These are phyloP conservation scores for Aleurites moluccanus DNA, from an alignment of 441 rosid species.

Conservation along the genomic window DNA sequence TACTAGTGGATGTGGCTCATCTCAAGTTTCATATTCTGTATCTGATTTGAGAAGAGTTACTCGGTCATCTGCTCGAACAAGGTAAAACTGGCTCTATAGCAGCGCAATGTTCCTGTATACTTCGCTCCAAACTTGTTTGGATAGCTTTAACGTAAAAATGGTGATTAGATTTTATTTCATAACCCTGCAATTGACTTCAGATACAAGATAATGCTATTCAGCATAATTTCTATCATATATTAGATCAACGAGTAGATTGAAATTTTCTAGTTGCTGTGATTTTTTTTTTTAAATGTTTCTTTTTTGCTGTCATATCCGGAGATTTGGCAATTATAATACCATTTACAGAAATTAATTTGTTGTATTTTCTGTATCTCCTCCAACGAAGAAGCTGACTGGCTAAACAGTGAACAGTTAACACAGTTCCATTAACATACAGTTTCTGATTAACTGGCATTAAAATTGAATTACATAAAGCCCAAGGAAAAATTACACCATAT, in stretches of 20 bases:
- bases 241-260: neutral
- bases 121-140: conserved; percentile 1
- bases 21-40: conserved; percentile 39
- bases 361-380: neutral
- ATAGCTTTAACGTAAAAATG: neutral
- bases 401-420: neutral
- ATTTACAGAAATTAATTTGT: too few species aligned
- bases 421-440: neutral
- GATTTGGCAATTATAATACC: neutral
- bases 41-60: conserved; percentile 49
- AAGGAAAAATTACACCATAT: too few species aligned
- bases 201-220: neutral
- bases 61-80: conserved; percentile 42
- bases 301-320: neutral
- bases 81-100: conserved; percentile 22
- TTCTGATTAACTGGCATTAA: too few species aligned
- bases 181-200: neutral
- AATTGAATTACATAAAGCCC: too few species aligned
- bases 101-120: neutral
- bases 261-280: neutral
- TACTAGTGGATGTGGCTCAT: conserved; percentile 28
- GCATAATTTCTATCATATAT: neutral
- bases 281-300: too few species aligned
- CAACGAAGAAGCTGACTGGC: neutral
- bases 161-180: too few species aligned